A percentile compares a stretch with the other conserved stretches of the same genome.
phyloP scores from a whole-genome alignment of 768 basidiomycete genomes.

The Coprinellus micaceus region DNA sequence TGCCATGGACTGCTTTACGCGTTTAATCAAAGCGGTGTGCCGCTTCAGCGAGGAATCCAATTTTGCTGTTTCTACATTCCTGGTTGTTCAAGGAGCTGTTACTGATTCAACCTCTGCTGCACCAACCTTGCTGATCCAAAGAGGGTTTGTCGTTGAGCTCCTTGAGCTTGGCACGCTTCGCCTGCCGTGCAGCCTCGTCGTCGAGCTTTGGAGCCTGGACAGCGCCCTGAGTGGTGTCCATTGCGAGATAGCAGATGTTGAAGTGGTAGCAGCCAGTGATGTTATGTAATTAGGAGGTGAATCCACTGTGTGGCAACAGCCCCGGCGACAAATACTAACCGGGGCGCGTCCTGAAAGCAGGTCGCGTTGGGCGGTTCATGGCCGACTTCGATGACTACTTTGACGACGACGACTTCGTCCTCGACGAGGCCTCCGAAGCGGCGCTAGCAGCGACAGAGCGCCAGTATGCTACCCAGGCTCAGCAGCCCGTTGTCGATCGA shows the following conservation, averaged over 20 bases:
- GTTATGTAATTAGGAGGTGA: background rate
- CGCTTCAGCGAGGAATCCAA: slow-evolving; percentile 94
- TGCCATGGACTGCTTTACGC: slow-evolving; percentile 83
- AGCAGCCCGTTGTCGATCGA: slow-evolving; percentile 23
- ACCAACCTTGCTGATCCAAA: slow-evolving; percentile 39
- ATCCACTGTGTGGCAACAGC: background rate
- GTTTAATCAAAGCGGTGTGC: slow-evolving; percentile 93
- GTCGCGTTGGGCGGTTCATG: slow-evolving; percentile 33
- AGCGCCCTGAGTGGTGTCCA: slow-evolving; percentile 30
- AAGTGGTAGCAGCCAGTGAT: background rate
- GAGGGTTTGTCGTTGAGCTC: slow-evolving; percentile 43
- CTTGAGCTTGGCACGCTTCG: slow-evolving; percentile 57
- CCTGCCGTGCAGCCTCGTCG: slow-evolving; percentile 47
- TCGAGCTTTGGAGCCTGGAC: slow-evolving; percentile 30
- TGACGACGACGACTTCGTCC: slow-evolving; percentile 58
- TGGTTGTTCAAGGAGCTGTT: background rate
- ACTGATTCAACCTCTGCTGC: background rate
- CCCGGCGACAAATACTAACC: background rate
- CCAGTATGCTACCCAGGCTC: slow-evolving; percentile 26
- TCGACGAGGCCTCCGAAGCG: slow-evolving; percentile 62
- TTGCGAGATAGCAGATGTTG: slow-evolving; percentile 8
- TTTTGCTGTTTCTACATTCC: slow-evolving; percentile 57
- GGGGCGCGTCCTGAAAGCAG: background rate
- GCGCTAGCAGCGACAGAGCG: slow-evolving; percentile 58
- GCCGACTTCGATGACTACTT: slow-evolving; percentile 63